Base-by-base conservation (phyloP, 2,329 filamentous ascomycete species). In the Penicillium fuscoglaucum region DNA sequence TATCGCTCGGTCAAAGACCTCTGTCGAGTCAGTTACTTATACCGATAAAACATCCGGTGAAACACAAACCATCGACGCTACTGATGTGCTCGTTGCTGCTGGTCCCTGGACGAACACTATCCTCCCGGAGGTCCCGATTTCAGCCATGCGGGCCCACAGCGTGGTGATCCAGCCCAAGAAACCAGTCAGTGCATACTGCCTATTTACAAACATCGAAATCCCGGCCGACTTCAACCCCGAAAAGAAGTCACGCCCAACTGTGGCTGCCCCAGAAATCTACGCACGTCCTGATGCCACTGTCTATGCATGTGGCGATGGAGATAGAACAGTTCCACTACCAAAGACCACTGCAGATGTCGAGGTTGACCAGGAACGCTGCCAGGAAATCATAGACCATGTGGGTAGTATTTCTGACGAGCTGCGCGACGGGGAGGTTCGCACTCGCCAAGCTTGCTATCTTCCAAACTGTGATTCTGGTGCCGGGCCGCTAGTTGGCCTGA, bases 281-380 rank as follows among this genome's bases (percentile, higher is more conserved):
- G 90, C 95, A 0, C 84, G 95, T 4, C 93, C 93, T 0, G 89
- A 91, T 72, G 85, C 89, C 55, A 93, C 96, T 72, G 89, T 96
- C 12, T 99, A 99, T 74, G 93, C 91, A 0, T 99, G 95, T 71
- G 95, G 92, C 45, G 93, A 97, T 69, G 91, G 91, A 24, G 95
- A 99, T 71, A 83, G 83, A 1, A 74, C 82, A 3, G 83, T 91
- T 0, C 88, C 91, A 0, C 82, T 99, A 1, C 95, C 95, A 0
- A 80, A 86, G 3, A 88, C 88, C 0, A 87, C 89, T 3, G 90
- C 90, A 63, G 82, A 87, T 7, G 93, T 98, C 2, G 77, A 88
- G 66, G 85, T 88, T 59, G 93, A 98, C 71, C 82, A 87, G 58
- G 76, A 79, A 7, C 85, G 91, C 58, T 97, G 93, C 76, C 87